Evolutionary conservation across 1,284 basidiomycete genomes (phyloP), one percentile per base, ranked within the genome.

Genomic region (Ustilago shanxiensis): DNA sequence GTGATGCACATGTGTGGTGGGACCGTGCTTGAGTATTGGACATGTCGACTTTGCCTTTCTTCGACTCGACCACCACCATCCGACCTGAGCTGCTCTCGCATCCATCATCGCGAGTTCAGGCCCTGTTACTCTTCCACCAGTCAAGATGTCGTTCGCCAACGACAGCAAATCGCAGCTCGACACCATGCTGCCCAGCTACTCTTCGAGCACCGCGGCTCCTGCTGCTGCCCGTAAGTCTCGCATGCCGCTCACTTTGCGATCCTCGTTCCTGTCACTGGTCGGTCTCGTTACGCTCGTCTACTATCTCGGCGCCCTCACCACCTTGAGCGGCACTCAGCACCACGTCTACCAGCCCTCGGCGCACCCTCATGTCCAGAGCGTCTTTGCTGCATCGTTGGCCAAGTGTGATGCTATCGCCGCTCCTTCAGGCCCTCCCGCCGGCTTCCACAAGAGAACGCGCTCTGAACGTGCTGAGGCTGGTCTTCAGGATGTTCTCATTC

Each of bases 381-480:
- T 60, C 58, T 77, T 77, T 35, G 18, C 62, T n/a, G 56, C 41
- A 1, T 66, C 75, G 35, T 51, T 77, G 29, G 68, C 59, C 22
- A 71, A 79, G 39, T 83, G 82, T 52, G 52, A 62, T 28, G 56
- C 63, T 5, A 60, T 66, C 22, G 14, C 47, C 2, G 79, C 79
- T 1, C 70, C 61, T 20, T 77, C 67, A 1, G 82, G 89, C 0
- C 89, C 91, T 10, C 87, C 90, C 16, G 80, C 86, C 0, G 81
- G 87, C 29, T 92, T 92, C 80, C 83, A 86, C 51, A 83, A 86
- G 31, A 89, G 94, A 14, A 89, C 88, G 8, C 85, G 84, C 37
- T 93, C 91, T 6, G 93, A 95, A 82, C 88, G 93, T 45, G 93
- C 89, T 79, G 92, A 91, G 60, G 85, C 87, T 7, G 91, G 91